A percentile compares a stretch with the other conserved stretches of the same genome.
Evolutionary conservation across 805 yeast species (phyloP).

Genomic region (Sugiyamaella boreocaroliniensis): DNA sequence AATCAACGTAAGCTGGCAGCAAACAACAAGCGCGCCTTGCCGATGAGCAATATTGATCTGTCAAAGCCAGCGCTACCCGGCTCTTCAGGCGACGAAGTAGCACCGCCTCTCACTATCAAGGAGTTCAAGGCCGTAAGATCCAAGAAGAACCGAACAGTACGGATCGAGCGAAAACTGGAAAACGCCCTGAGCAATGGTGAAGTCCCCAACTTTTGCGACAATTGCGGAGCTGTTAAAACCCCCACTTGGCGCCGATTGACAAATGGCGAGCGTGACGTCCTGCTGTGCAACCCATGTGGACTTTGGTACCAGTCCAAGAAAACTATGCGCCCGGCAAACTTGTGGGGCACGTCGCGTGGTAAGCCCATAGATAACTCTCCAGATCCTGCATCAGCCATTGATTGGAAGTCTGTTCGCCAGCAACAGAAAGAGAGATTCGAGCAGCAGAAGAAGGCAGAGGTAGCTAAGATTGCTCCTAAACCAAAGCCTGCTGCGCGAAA

Average conservation of each 20-base stretch:
- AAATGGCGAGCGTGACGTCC: constrained; percentile 10
- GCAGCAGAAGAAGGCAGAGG: neutral
- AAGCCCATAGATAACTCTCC: neutral
- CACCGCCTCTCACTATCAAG: neutral
- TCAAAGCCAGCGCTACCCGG: neutral
- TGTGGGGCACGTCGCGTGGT: constrained; percentile 17
- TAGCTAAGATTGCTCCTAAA: no score
- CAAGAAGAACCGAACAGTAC: neutral
- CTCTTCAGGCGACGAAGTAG: neutral
- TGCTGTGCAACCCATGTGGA: constrained; percentile 27
- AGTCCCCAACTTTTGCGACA: constrained; percentile 25
- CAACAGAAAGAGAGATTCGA: neutral
- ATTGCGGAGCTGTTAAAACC: constrained; percentile 28
- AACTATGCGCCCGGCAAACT: constrained; percentile 20
- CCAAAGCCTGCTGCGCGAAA: no score
- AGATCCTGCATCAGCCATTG: neutral
- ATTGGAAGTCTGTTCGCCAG: neutral
- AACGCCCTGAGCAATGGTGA: constrained; percentile 14
- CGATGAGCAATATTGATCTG: neutral
- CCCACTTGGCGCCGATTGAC: constrained; percentile 27
- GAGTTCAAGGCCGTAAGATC: neutral
- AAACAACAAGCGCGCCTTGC: neutral
- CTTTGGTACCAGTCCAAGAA: constrained; percentile 19
- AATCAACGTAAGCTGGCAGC: neutral
- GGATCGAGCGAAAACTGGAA: neutral